These are phyloP conservation scores for Aspergillus japonicus DNA, from an alignment of 2,329 filamentous ascomycete genomes.

Conservation along the genomic window DNA sequence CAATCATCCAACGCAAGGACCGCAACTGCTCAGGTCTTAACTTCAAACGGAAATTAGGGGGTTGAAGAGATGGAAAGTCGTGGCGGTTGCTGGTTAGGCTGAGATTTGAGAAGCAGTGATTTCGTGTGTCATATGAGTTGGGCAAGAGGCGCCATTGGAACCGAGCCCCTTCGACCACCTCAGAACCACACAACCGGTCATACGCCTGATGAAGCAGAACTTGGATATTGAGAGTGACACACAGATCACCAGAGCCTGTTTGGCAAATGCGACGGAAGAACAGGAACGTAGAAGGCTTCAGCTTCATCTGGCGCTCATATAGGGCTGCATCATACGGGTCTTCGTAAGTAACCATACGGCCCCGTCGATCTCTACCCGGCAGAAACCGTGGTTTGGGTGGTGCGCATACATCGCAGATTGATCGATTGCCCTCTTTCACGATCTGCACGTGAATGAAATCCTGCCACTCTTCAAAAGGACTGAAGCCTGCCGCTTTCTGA, in stretches of 20 bases:
- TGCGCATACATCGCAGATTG: slow-evolving; percentile 30
- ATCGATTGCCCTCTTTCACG: neutral
- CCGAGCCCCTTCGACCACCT: slow-evolving; percentile 20
- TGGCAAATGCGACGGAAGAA: slow-evolving; percentile 37
- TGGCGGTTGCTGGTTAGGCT: slow-evolving; percentile 44
- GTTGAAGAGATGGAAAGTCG: slow-evolving; percentile 33
- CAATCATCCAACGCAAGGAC: slow-evolving; percentile 60
- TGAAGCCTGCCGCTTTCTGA: slow-evolving; percentile 26
- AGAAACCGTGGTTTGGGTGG: slow-evolving; percentile 34
- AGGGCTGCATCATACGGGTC: slow-evolving; percentile 50
- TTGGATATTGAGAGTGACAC: slow-evolving; percentile 39
- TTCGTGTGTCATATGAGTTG: slow-evolving; percentile 40
- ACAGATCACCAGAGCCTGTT: slow-evolving; percentile 36
- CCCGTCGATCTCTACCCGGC: slow-evolving; percentile 33
- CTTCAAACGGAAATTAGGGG: slow-evolving; percentile 34
- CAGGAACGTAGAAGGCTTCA: slow-evolving; percentile 44
- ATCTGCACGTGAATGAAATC: slow-evolving; percentile 9
- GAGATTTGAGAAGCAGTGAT: slow-evolving; percentile 41
- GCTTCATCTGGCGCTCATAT: slow-evolving; percentile 54
- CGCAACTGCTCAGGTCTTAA: slow-evolving; percentile 55
- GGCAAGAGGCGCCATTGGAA: slow-evolving; percentile 50
- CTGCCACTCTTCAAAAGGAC: slow-evolving; percentile 32
- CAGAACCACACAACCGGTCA: slow-evolving; percentile 24
- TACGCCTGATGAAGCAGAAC: slow-evolving; percentile 38
- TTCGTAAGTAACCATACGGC: slow-evolving; percentile 48